Conservation (phyloP, 202 grass and related monocot genomes). For the Schoenoplectus triqueter region DNA sequence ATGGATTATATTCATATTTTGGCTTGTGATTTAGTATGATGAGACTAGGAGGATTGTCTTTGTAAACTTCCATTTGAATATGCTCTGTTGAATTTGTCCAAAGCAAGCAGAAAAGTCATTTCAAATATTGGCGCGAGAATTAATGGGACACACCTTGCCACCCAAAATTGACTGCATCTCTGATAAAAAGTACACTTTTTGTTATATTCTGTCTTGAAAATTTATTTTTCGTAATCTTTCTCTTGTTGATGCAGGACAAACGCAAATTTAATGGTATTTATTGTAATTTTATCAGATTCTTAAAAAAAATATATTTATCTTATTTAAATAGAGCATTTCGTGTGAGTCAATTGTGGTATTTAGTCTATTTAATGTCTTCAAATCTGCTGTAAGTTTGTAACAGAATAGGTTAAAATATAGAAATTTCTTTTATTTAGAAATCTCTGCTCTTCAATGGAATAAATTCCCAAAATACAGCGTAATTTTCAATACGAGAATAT, state of each 20-base stretch:
- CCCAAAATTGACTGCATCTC: conserved; percentile 26
- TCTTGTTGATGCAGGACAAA: neutral
- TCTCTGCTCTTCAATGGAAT: neutral
- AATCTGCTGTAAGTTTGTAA: neutral
- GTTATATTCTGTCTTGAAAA: conserved; percentile 33
- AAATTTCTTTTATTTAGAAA: neutral
- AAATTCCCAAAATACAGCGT: neutral
- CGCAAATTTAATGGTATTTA: neutral
- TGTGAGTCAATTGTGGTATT: neutral
- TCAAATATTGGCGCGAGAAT: conserved; percentile 39
- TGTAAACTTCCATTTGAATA: neutral
- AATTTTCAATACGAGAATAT: neutral
- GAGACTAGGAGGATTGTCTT: neutral
- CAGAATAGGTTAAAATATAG: neutral
- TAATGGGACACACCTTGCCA: neutral
- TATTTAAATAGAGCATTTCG: neutral
- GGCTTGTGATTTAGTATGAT: neutral
- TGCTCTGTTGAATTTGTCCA: neutral
- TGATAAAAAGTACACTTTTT: conserved; percentile 26
- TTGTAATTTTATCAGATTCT: neutral
- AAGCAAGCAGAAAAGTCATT: conserved; percentile 20
- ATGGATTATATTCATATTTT: neutral
- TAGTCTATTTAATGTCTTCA: neutral
- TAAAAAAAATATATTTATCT: neutral
- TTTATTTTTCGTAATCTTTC: neutral